Evolutionary conservation across 2,329 filamentous ascomycete genomes (phyloP), one percentile per base, ranked within the genome.

Genomic region (Microdochium bolleyi): DNA sequence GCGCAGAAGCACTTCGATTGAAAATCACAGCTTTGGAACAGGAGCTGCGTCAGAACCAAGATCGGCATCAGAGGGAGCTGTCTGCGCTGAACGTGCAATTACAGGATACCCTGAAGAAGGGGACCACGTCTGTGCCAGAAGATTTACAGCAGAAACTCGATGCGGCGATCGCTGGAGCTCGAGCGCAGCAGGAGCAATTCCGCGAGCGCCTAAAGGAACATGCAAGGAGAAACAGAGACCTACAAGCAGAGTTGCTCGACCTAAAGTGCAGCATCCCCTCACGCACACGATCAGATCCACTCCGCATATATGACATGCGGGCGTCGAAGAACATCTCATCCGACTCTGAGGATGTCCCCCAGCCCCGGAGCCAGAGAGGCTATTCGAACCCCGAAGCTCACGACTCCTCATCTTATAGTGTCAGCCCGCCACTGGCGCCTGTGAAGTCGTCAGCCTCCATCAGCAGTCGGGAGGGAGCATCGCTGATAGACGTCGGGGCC

Each of bases 1-100:
- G 81, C 50, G 75, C 84, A 7, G 77, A 85, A 57, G 72, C 78
- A 52, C 71, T 87, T 22, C 74, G 76, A 49, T 71, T 84, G 70
- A 77, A 83, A 57, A 69, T 91, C 55, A 69, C 64, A 44, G 77
- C 74, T 5, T 70, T 70, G 21, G 74, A 79, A 48, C 59, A 62
- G n/a, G 78, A 82, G 49, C 62, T 79, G 2, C 65, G 70, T 51
- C 68, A 70, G 50, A 69, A 67, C 25, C 71, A 65, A 55, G 66
- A 64, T 32, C 61, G 72, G n/a, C 79, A 78, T 54, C 64, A 78
- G 53, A 66, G 67, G 4, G 77, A 82, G 55, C 71, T 82, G 14
- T 62, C 62, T n/a, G 66, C 64, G 19, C 69, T 83, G 9, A 75
- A 76, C 53, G 61, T 64, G 8, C 73, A 71, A 56, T 64, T 83